Conservation (phyloP, 345 rosid genomes). For the Aquilaria sinensis region DNA sequence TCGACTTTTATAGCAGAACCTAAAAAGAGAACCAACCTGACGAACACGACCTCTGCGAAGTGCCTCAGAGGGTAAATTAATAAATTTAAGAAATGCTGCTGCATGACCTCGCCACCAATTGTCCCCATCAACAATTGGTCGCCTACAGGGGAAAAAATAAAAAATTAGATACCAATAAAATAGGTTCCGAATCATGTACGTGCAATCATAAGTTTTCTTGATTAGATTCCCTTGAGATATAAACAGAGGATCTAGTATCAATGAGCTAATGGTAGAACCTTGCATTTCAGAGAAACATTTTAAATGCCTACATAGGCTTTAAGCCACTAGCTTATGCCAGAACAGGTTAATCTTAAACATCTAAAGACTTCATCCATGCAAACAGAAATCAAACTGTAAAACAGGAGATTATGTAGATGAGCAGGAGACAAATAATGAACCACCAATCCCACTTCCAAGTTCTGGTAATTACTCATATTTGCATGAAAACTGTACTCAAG, state of each 20-base stretch:
- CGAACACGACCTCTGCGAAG: conserved; percentile 78
- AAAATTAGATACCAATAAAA: not conserved
- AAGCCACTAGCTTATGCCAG: no score
- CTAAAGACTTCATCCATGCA: no score
- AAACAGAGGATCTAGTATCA: no score
- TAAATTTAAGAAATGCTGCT: conserved; percentile 74
- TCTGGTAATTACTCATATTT: not conserved
- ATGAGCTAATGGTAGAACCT: no score
- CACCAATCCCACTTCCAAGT: not conserved
- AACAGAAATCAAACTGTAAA: not conserved
- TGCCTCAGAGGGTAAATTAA: conserved; percentile 48
- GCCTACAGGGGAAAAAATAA: conserved; percentile 32
- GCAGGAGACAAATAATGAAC: not conserved
- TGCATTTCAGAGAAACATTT: no score
- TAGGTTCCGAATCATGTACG: not conserved
- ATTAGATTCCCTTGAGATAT: no score
- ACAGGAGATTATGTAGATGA: not conserved
- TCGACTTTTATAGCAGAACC: not conserved
- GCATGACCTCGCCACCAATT: conserved; percentile 99
- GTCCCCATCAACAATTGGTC: conserved; percentile 78
- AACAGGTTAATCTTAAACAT: no score
- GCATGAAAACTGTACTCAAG: conserved; percentile 4
- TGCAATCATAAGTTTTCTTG: not conserved
- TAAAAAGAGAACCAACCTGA: conserved; percentile 33
- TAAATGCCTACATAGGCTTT: no score